These are phyloP conservation scores for Trichoderma pleuroti DNA, from an alignment of 2,329 filamentous ascomycete species.

Conservation along the genomic window DNA sequence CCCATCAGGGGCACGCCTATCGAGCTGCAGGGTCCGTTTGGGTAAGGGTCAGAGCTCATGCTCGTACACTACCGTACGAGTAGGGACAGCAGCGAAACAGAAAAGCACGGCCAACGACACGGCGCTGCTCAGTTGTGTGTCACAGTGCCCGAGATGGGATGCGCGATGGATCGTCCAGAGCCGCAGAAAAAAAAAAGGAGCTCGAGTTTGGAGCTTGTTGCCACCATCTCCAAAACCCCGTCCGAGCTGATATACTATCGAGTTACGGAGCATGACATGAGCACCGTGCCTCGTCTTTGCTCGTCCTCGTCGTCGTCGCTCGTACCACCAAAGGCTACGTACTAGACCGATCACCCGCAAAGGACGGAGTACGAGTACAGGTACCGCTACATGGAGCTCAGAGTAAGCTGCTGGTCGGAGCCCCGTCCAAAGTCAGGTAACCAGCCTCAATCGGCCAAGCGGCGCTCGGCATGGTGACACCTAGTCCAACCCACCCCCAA, in stretches of 20 bases:
- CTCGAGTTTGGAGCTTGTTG: background rate
- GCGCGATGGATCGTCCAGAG: background rate
- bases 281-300: background rate
- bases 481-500: background rate
- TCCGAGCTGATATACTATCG: background rate
- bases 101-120: background rate
- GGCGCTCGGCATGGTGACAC: constrained; percentile 8
- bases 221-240: background rate
- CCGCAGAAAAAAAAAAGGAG: background rate
- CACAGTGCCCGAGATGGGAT: background rate
- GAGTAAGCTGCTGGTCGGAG: background rate
- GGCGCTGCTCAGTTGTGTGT: background rate
- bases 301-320: background rate
- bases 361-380: background rate
- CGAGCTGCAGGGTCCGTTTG: background rate
- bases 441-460: constrained; percentile 15
- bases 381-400: background rate
- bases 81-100: background rate
- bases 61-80: background rate
- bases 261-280: background rate
- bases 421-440: constrained; percentile 4
- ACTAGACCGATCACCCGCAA: background rate
- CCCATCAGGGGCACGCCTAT: constrained; percentile 13
- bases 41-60: background rate
- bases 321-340: background rate